Evolutionary conservation across 2,329 filamentous ascomycete genomes (phyloP), one percentile per base, ranked within the genome.

Genomic region (Xylariaceae sp.): DNA sequence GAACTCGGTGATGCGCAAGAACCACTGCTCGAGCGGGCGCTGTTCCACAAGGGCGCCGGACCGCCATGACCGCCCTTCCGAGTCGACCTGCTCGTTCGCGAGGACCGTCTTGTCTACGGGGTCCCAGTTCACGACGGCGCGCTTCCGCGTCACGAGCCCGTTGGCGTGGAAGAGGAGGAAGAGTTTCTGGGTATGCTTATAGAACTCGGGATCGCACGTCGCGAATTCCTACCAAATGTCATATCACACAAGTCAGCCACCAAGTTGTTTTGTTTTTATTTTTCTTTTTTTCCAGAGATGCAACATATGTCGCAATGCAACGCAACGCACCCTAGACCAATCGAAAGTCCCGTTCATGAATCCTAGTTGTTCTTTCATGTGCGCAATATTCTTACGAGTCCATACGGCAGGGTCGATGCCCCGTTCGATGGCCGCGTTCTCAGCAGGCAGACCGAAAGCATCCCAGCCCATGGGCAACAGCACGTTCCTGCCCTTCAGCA

Each of bases 391-490:
- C 51, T 71, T 69, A 55, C 71, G 73, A 1, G 88, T 95, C 88
- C 88, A 95, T 6, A 69, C 70, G 6, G 76, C 82, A 2, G 88
- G 88, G 54, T 85, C 77, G 44, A 90, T 73, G 9, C 86, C 85
- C 46, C 83, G 71, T 63, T 94, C 86, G 41, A 94, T 84, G 7
- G 88, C 88, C 13, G 88, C 88, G 65, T 95, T 95, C 62, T 95
- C 88, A 30, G 88, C 88, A 9, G 88, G 88, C 40, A 95, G 67
- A 2, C 88, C 88, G 64, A 95, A 94, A 4, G 87, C 85, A 68
- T 95, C 88, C 88, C 88, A 95, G 9, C 88, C 88, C 74, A 94
- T 94, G n/a, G 88, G 87, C 48, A 94, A 76, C 37, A 94, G 63
- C 21, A 94, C 86, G 39, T 84, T 66, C 50, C 79, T 71, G 12